Conservation (phyloP, 495 filamentous ascomycete genomes). For the Penicillium simplicissimum region DNA sequence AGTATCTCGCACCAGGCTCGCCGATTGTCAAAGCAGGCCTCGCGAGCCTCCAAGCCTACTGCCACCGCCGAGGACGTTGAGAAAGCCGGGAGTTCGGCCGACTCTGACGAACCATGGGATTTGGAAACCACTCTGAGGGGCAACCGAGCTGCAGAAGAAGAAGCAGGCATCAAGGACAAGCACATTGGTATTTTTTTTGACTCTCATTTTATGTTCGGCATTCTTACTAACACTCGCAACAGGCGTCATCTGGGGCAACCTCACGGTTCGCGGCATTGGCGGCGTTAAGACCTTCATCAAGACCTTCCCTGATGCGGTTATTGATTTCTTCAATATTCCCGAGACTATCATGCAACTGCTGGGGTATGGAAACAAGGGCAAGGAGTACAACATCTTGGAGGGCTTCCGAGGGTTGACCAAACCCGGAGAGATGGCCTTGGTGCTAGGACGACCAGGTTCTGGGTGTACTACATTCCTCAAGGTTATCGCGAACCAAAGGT, state of each 20-base stretch:
- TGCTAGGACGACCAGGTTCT: slow-evolving; percentile 81
- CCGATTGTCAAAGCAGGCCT: slow-evolving; percentile 43
- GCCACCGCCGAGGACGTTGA: slow-evolving; percentile 47
- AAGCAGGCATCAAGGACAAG: slow-evolving; percentile 77
- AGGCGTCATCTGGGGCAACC: slow-evolving; percentile 75
- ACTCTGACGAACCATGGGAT: slow-evolving; percentile 63
- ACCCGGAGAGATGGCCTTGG: slow-evolving; percentile 88
- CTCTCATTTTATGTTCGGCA: not conserved
- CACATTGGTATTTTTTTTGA: slow-evolving; percentile 53
- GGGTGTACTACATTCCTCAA: slow-evolving; percentile 91
- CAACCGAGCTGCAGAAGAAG: slow-evolving; percentile 64
- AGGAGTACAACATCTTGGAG: slow-evolving; percentile 62
- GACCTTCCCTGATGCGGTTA: slow-evolving; percentile 80
- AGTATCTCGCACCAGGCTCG: slow-evolving; percentile 59
- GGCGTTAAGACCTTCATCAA: slow-evolving; percentile 75
- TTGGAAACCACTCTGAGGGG: slow-evolving; percentile 70
- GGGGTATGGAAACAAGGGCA: slow-evolving; percentile 59
- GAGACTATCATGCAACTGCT: slow-evolving; percentile 59
- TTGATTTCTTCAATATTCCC: slow-evolving; percentile 72
- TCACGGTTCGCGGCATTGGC: slow-evolving; percentile 77
- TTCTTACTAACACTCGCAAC: slow-evolving; percentile 1
- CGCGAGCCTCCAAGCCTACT: slow-evolving; percentile 40
- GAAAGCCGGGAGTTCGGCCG: slow-evolving; percentile 47
- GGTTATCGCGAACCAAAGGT: slow-evolving; percentile 76
- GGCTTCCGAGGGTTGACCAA: slow-evolving; percentile 60